Conservation (phyloP, 2,329 filamentous ascomycete species). For the Neospermospora avenae region DNA sequence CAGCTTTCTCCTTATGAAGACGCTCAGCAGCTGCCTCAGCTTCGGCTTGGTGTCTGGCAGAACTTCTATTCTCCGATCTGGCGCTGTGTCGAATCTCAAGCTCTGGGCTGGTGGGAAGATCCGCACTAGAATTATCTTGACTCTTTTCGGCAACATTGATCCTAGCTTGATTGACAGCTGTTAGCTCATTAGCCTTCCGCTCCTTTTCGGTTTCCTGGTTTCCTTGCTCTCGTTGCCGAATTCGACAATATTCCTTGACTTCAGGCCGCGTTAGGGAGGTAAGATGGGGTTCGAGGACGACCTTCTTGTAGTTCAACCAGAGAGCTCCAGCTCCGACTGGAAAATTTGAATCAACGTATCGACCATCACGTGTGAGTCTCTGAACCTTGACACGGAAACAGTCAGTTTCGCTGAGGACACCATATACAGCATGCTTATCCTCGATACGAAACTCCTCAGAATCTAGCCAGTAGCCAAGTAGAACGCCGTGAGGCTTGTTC, state of each 20-base stretch:
- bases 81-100: constrained; percentile 31
- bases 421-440: constrained; percentile 60
- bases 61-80: constrained; percentile 26
- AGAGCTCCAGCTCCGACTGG: constrained; percentile 56
- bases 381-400: constrained; percentile 64
- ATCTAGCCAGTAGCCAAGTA: constrained; percentile 57
- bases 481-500: constrained; percentile 28
- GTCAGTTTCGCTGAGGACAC: constrained; percentile 59
- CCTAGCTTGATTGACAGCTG: constrained; percentile 27
- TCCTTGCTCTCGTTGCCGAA: constrained; percentile 58
- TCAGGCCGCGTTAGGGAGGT: constrained; percentile 49
- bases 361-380: constrained; percentile 57
- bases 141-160: constrained; percentile 21
- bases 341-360: constrained; percentile 56
- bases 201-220: constrained; percentile 48
- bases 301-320: constrained; percentile 62
- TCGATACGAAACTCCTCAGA: constrained; percentile 46
- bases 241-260: constrained; percentile 61
- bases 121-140: constrained; percentile 9
- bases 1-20: constrained; percentile 26
- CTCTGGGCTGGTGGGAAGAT: constrained; percentile 20
- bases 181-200: constrained; percentile 43
- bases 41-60: constrained; percentile 28
- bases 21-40: constrained; percentile 22
- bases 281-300: constrained; percentile 55